Percentiles rank a stretch among this genome's conserved stretches.
phyloP scores from a whole-genome alignment of 2,329 filamentous ascomycete species.

The Hymenoscyphus occultus region DNA sequence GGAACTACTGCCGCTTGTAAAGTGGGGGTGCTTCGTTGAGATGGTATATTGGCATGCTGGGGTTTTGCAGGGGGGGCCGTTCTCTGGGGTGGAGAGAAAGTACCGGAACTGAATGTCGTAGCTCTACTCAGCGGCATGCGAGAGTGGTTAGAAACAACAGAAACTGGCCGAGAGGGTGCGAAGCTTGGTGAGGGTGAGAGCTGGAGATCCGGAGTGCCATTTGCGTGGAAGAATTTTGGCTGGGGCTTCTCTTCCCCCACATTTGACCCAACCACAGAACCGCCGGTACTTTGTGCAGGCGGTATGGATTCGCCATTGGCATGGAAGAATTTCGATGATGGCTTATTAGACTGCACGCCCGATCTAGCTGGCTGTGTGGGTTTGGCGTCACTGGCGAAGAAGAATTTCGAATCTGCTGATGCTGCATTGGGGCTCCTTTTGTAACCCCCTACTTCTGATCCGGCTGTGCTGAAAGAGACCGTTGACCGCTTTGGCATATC shows the following conservation, averaged over 20 bases:
- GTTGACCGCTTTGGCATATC: conserved; percentile 30
- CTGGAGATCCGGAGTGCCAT: conserved; percentile 55
- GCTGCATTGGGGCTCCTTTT: conserved; percentile 30
- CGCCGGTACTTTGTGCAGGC: conserved; percentile 21
- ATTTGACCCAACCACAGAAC: conserved; percentile 33
- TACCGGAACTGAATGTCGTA: conserved; percentile 34
- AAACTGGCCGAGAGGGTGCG: conserved; percentile 44
- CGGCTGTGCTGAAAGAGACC: conserved; percentile 43
- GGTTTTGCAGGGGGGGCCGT: conserved; percentile 53
- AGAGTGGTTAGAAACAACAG: conserved; percentile 46
- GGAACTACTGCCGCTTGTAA: conserved; percentile 28
- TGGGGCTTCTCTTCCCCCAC: conserved; percentile 34
- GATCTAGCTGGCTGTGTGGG: conserved; percentile 32
- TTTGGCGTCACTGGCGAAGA: conserved; percentile 81
- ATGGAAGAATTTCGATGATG: conserved; percentile 47
- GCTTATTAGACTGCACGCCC: conserved; percentile 21
- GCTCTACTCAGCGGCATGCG: conserved; percentile 43
- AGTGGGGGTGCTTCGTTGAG: conserved; percentile 23
- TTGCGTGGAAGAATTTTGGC: conserved; percentile 74
- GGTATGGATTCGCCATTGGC: conserved; percentile 46
- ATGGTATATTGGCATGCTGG: conserved; percentile 28
- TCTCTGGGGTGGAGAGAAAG: conserved; percentile 39
- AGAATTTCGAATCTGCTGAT: conserved; percentile 68
- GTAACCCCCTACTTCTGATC: conserved; percentile 36
- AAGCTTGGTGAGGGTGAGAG: conserved; percentile 37